Evolutionary conservation across 768 basidiomycete genomes (phyloP).

Genomic region (Cystobasidium ongulense): DNA sequence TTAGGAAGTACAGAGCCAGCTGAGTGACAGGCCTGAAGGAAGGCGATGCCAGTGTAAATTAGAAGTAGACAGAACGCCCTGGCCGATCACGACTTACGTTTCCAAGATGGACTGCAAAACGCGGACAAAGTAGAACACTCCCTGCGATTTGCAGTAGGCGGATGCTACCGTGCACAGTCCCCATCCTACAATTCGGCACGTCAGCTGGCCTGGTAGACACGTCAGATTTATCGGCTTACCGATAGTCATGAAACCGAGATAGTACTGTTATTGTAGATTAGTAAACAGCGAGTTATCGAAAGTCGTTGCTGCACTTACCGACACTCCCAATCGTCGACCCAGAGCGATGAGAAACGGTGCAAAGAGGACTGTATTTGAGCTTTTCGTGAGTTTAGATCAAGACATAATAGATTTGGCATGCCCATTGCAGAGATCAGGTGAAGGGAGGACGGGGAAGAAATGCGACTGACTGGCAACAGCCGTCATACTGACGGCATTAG

Average conservation of each 20-base stretch:
- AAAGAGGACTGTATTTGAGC: neutral
- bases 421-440: no score
- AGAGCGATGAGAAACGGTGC: slow-evolving; percentile 10
- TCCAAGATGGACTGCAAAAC: no score
- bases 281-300: no score
- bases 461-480: neutral
- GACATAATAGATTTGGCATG: no score
- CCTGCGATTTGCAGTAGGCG: no score
- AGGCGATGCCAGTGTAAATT: neutral
- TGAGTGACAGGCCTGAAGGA: neutral
- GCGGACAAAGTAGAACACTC: no score
- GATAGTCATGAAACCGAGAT: neutral
- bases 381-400: no score
- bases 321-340: slow-evolving; percentile 8
- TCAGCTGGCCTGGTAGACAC: no score
- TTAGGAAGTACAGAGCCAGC: neutral
- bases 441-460: no score
- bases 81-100: neutral
- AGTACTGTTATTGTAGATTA: neutral
- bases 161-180: no score
- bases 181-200: no score
- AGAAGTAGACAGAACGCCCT: neutral
- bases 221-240: no score
- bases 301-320: neutral
- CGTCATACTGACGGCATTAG: slow-evolving; percentile 3